Percentiles rank a stretch among this genome's conserved stretches.
These are phyloP conservation scores for Albatrellus ellisii DNA, from an alignment of 768 basidiomycete genomes.

Conservation along the genomic window DNA sequence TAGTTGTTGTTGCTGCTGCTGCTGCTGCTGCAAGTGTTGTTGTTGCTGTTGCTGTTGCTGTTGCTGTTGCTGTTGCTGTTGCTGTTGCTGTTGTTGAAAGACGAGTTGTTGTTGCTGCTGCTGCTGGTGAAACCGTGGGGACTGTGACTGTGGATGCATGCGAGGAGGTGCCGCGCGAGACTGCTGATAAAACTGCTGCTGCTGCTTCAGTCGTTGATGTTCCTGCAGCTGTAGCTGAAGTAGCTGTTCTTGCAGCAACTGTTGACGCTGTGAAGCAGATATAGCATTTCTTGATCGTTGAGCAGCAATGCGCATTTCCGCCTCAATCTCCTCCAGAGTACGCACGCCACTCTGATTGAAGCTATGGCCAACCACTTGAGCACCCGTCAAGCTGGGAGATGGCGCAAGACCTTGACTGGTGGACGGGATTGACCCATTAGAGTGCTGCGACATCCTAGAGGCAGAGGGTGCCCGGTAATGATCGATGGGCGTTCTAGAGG, in stretches of 20 bases:
- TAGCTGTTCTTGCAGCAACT: slow-evolving; percentile 25
- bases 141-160: slow-evolving; percentile 62
- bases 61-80: slow-evolving; percentile 24
- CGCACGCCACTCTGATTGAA: slow-evolving; percentile 14
- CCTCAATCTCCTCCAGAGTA: slow-evolving; percentile 73
- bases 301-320: slow-evolving; percentile 59
- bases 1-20: slow-evolving; percentile 32
- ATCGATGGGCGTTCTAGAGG: slow-evolving; percentile 15
- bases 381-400: slow-evolving; percentile 6
- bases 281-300: slow-evolving; percentile 23
- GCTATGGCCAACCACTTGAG: slow-evolving; percentile 19
- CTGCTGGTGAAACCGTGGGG: slow-evolving; percentile 70
- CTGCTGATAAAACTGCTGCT: slow-evolving; percentile 25
- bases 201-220: slow-evolving; percentile 20
- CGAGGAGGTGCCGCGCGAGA: slow-evolving; percentile 58
- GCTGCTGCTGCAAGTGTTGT: slow-evolving; percentile 37
- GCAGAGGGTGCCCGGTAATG: slow-evolving; percentile 15
- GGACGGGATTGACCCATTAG: slow-evolving; percentile 11
- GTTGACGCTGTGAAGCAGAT: slow-evolving; percentile 26
- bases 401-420: slow-evolving; percentile 9
- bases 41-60: slow-evolving; percentile 15
- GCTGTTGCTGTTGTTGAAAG: slow-evolving; percentile 55
- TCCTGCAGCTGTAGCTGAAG: slow-evolving; percentile 11
- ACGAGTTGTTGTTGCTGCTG: slow-evolving; percentile 55
- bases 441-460: slow-evolving; percentile 5